These are phyloP conservation scores for Termitomyces eurrhizus DNA, from an alignment of 768 basidiomycete species.

Conservation along the genomic window DNA sequence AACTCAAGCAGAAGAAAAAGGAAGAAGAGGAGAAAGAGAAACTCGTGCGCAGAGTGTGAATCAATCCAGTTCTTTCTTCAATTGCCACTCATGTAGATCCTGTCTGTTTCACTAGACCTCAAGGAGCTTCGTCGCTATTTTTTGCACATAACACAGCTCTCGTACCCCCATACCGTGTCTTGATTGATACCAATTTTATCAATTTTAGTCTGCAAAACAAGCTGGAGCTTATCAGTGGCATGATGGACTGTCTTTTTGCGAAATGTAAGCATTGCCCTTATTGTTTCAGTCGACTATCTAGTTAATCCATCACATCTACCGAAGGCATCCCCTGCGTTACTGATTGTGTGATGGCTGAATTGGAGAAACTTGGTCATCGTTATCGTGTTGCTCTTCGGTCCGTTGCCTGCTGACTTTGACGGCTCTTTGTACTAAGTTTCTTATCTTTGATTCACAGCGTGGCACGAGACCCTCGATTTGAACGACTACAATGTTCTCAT, in stretches of 20 bases:
- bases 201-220: constrained; percentile 99
- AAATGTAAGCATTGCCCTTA: constrained; percentile 59
- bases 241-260: constrained; percentile 99
- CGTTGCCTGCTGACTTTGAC: constrained; percentile 21
- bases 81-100: neutral
- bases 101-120: constrained; percentile 46
- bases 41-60: constrained; percentile 76
- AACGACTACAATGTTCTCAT: constrained; percentile 89
- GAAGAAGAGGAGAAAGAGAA: constrained; percentile 78
- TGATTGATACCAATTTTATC: constrained; percentile 99
- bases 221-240: constrained; percentile 90
- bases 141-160: constrained; percentile 93
- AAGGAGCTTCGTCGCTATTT: constrained; percentile 89
- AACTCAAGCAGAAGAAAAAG: constrained; percentile 84
- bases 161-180: constrained; percentile 93
- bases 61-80: constrained; percentile 13
- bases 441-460: constrained; percentile 51
- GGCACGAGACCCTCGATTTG: constrained; percentile 95
- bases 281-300: neutral
- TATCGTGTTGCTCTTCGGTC: constrained; percentile 93
- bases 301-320: constrained; percentile 3
- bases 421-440: neutral
- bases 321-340: constrained; percentile 99
- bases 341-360: constrained; percentile 97
- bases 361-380: constrained; percentile 95